Conservation (phyloP, 2,329 filamentous ascomycete species). For the Fusarium longipes region DNA sequence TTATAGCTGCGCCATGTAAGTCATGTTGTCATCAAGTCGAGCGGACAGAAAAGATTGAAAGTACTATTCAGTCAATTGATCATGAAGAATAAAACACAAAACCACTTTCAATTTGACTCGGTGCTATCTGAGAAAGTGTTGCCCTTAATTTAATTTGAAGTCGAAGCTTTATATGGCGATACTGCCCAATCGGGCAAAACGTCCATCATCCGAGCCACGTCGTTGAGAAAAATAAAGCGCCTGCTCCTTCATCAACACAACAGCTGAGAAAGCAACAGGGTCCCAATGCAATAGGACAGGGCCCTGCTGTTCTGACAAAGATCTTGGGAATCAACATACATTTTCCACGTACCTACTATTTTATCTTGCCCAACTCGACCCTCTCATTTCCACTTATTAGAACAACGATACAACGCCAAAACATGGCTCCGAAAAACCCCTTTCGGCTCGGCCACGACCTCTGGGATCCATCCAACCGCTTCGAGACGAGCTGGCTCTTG, state of each 20-base stretch:
- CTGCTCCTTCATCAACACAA: not conserved
- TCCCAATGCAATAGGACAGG: not conserved
- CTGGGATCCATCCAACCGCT: constrained; percentile 71
- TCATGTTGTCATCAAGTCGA: not conserved
- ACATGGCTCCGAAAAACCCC: constrained; percentile 42
- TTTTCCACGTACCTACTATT: not conserved
- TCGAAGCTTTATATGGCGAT: constrained; percentile 16
- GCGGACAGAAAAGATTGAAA: not conserved
- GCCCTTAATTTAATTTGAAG: not conserved
- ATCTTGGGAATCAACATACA: not conserved
- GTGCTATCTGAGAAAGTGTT: not conserved
- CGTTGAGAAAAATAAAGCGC: not conserved
- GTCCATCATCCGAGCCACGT: constrained; percentile 18
- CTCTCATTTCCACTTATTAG: not conserved
- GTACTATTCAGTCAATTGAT: not conserved
- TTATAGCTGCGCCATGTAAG: constrained; percentile 12
- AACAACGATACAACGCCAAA: not conserved
- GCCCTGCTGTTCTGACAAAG: not conserved
- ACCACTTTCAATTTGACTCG: not conserved
- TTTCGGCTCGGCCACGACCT: constrained; percentile 56
- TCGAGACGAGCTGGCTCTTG: constrained; percentile 86
- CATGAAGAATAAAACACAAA: not conserved
- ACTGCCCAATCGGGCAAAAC: constrained; percentile 27
- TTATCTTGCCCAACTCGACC: not conserved
- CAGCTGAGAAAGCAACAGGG: constrained; percentile 13